Conservation (phyloP, 352 stramenopile species). For the Phytophthora colocasiae region DNA sequence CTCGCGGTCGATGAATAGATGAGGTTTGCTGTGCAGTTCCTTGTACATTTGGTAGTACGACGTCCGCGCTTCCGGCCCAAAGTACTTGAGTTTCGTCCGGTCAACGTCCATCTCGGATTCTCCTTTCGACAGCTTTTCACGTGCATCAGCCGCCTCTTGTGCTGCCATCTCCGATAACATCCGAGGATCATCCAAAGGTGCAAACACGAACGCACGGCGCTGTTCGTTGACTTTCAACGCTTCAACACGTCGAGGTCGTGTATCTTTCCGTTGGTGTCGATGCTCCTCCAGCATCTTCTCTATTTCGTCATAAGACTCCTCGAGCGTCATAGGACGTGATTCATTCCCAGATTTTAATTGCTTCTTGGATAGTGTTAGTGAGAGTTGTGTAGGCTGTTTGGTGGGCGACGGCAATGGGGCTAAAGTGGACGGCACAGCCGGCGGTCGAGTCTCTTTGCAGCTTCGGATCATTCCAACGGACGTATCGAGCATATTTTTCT, state of each 20-base stretch:
- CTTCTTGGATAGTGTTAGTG: slow-evolving; percentile 11
- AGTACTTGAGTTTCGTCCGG: slow-evolving; percentile 48
- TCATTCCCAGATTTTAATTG: background rate
- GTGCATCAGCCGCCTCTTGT: slow-evolving; percentile 17
- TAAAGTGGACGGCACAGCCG: slow-evolving; percentile 6
- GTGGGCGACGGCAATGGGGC: slow-evolving; percentile 1
- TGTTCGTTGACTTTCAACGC: slow-evolving; percentile 17
- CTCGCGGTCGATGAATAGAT: slow-evolving; percentile 56
- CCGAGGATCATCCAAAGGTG: slow-evolving; percentile 43
- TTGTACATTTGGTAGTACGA: slow-evolving; percentile 69
- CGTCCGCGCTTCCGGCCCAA: slow-evolving; percentile 44
- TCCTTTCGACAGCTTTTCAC: slow-evolving; percentile 30
- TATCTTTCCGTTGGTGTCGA: slow-evolving; percentile 29
- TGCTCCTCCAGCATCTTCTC: slow-evolving; percentile 59
- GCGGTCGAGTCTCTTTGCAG: slow-evolving; percentile 10
- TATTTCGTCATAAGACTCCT: slow-evolving; percentile 57
- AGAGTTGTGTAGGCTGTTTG: slow-evolving; percentile 1
- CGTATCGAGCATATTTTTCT: slow-evolving; percentile 55
- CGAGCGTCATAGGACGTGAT: slow-evolving; percentile 38
- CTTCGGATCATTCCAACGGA: slow-evolving; percentile 1
- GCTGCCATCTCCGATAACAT: slow-evolving; percentile 43
- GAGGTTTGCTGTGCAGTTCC: slow-evolving; percentile 62
- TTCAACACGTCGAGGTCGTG: slow-evolving; percentile 25
- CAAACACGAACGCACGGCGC: slow-evolving; percentile 46
- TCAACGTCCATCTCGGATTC: slow-evolving; percentile 31